Evolutionary conservation across 352 stramenopile species (phyloP), one percentile per base, ranked within the genome.

Genomic region (Globisporangium radiosum): DNA sequence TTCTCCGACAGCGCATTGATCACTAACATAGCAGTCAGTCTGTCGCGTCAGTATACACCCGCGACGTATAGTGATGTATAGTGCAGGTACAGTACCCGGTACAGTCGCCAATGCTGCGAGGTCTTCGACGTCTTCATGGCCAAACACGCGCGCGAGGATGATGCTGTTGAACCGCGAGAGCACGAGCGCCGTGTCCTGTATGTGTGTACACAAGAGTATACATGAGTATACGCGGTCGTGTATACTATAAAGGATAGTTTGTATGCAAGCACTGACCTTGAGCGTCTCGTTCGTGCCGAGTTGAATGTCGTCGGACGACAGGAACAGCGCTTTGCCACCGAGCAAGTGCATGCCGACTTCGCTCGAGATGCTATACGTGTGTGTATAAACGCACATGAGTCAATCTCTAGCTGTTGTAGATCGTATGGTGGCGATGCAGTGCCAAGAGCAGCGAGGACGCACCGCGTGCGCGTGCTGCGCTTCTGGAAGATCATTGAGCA

Each of bases 1-100:
- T 97, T 94, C 68, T 99, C 96, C 62, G 86, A 98, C 7, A 99
- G 81, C 19, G 96, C 97, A 66, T 99, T 99, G 71, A 99, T 99
- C 39, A 99, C 93, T 49, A 48, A 7, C 11, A n/a, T 13, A 57
- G 7, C n/a, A 4, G 25, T 11, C 17, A 49, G 43, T 17, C 11
- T 47, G 11, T 13, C 43, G 13, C 5, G 43, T 47, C 43, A 47
- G 43, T 33, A 33, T 33, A 33, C 25, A 33, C 25, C 2, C 25
- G 25, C 25, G 25, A 3, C 25, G 25, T 33, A 33, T 33, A 33
- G 25, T 33, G 25, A 33, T 33, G 25, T 33, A 3, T 3, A 33
- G 25, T 33, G 25, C 25, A 33, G 25, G 25, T 33, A 3, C 17
- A 15, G 51, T 33, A 76, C 69, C 69, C 42, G 96, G 96, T 44